A percentile compares a stretch with the other conserved stretches of the same genome.
These are phyloP conservation scores for Podaxis mareebaensis DNA, from an alignment of 768 basidiomycete genomes.

Conservation along the genomic window DNA sequence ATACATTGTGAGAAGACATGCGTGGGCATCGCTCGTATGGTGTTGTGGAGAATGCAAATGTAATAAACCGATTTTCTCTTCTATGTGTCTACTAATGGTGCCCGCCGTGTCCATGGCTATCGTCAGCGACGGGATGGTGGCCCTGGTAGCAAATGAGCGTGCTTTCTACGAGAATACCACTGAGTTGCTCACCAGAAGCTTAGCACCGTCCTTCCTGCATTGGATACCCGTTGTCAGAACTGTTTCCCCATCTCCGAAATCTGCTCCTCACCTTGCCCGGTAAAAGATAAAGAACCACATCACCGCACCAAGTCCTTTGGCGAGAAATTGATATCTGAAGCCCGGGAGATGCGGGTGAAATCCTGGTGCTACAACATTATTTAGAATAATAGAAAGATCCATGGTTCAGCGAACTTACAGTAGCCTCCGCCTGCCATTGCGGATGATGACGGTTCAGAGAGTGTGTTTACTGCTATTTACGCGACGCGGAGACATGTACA, in stretches of 20 bases:
- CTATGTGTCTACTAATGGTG: constrained; percentile 38
- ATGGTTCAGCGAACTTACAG: constrained; percentile 26
- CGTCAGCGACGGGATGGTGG: constrained; percentile 43
- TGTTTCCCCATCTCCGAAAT: not conserved
- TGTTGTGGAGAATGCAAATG: constrained; percentile 7
- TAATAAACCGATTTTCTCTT: not conserved
- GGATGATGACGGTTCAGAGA: constrained; percentile 20
- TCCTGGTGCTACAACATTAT: constrained; percentile 53
- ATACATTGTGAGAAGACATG: not conserved
- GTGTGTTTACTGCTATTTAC: constrained; percentile 38
- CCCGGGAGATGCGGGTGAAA: constrained; percentile 90
- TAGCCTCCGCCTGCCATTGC: constrained; percentile 43
- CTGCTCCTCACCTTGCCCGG: constrained; percentile 72
- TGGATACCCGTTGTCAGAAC: not conserved
- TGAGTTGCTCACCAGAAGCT: constrained; percentile 55
- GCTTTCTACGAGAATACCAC: constrained; percentile 2
- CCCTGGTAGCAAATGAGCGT: constrained; percentile 37
- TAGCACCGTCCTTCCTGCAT: constrained; percentile 72
- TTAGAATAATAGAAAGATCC: not conserved
- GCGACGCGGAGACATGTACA: constrained; percentile 21
- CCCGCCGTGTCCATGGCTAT: constrained; percentile 34
- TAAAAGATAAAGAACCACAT: constrained; percentile 99
- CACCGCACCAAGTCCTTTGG: constrained; percentile 84
- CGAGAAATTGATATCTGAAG: constrained; percentile 71
- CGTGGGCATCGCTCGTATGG: not conserved